A percentile compares a stretch with the other conserved stretches of the same genome.
Evolutionary conservation across 257 asterid genomes (phyloP).

Genomic region (Datura wrightii): DNA sequence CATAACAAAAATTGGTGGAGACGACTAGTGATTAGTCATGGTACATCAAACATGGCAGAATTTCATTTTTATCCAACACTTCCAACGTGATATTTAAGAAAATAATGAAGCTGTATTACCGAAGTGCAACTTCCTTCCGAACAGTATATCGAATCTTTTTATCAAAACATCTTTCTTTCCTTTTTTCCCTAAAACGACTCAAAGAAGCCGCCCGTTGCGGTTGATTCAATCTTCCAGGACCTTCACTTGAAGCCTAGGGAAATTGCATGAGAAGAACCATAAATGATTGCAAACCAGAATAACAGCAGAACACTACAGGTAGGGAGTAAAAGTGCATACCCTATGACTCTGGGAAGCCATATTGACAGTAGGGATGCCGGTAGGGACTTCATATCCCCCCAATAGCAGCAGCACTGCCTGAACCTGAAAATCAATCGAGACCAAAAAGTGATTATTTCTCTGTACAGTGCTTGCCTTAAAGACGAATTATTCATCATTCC

Average conservation of each 20-base stretch:
- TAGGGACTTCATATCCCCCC: constrained; percentile 78
- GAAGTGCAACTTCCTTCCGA: constrained; percentile 82
- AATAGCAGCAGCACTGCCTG: constrained; percentile 79
- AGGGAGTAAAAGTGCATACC: constrained; percentile 44
- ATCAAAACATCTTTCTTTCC: constrained; percentile 79
- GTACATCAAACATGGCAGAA: neutral
- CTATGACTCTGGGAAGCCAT: constrained; percentile 48
- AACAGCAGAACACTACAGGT: neutral
- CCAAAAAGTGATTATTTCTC: neutral
- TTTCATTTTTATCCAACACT: constrained; percentile 14
- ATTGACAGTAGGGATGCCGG: constrained; percentile 50
- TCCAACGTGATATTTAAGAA: neutral
- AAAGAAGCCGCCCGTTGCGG: constrained; percentile 76
- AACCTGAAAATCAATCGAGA: constrained; percentile 52
- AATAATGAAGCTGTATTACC: constrained; percentile 40
- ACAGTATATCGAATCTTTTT: constrained; percentile 83
- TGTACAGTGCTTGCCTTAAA: neutral
- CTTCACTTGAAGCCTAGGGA: constrained; percentile 23
- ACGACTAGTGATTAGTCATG: constrained; percentile 1
- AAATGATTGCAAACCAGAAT: neutral
- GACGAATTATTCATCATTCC: neutral
- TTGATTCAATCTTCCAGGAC: constrained; percentile 52
- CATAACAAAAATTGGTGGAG: neutral
- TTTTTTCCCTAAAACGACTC: constrained; percentile 73
- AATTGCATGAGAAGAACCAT: constrained; percentile 18